These are phyloP conservation scores for Lignosus rhinocerotis DNA, from an alignment of 1,284 basidiomycete genomes.

Conservation along the genomic window DNA sequence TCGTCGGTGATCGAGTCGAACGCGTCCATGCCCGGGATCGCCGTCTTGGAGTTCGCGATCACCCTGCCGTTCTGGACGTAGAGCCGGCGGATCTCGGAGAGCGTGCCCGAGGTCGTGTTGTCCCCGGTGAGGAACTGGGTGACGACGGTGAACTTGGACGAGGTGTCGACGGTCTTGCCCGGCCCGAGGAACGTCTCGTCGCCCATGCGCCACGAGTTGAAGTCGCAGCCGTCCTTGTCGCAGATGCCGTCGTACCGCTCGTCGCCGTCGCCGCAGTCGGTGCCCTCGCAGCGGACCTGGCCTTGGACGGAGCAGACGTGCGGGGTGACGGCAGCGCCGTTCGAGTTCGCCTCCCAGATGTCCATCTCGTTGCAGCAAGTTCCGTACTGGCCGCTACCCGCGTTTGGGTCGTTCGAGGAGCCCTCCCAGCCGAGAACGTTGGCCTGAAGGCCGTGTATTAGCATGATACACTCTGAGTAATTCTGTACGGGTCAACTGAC, in stretches of 20 bases:
- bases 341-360: conserved; percentile 56
- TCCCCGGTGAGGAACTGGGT: conserved; percentile 51
- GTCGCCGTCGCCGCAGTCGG: conserved; percentile 39
- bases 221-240: conserved; percentile 56
- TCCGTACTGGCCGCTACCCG: conserved; percentile 45
- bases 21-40: conserved; percentile 41
- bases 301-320: conserved; percentile 45
- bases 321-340: conserved; percentile 48
- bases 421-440: conserved; percentile 46
- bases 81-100: conserved; percentile 52
- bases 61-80: conserved; percentile 54
- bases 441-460: conserved; percentile 35
- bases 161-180: conserved; percentile 49
- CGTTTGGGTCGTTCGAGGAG: conserved; percentile 42
- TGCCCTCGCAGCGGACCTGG: conserved; percentile 42
- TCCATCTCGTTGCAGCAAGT: conserved; percentile 60
- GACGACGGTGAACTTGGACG: conserved; percentile 44
- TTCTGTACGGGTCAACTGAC: conserved; percentile 1
- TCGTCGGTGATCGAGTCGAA: conserved; percentile 40
- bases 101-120: conserved; percentile 45
- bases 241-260: conserved; percentile 45
- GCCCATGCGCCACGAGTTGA: conserved; percentile 58
- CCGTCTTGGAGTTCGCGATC: conserved; percentile 50
- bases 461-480: background rate
- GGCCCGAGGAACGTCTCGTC: conserved; percentile 47